Conservation (phyloP, 169 alveolate genomes). For the Neospora caninum region DNA sequence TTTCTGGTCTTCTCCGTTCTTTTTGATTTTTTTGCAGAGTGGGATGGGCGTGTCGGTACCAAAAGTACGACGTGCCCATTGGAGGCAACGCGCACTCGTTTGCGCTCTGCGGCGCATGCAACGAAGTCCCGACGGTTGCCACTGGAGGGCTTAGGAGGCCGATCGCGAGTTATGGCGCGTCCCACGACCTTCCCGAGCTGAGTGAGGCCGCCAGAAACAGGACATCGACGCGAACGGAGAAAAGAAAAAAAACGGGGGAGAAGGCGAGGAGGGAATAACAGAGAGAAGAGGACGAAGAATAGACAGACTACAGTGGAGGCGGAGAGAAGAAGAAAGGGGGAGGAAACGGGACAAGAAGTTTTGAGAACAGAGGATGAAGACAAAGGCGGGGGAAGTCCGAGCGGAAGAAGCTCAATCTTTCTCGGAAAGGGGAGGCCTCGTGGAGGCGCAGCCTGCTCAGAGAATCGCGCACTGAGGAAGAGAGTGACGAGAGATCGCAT, state of each 20-base stretch:
- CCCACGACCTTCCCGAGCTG: background rate
- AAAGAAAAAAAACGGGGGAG: background rate
- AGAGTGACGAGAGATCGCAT: too few species aligned
- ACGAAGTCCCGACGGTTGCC: background rate
- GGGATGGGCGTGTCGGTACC: conserved; percentile 89
- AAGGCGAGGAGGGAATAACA: background rate
- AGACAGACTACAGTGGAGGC: background rate
- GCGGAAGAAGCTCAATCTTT: too few species aligned
- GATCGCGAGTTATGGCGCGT: background rate
- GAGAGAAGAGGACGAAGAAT: background rate
- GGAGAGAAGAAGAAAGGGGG: background rate
- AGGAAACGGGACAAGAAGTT: too few species aligned
- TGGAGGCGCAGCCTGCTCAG: too few species aligned
- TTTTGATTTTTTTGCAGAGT: conserved; percentile 70
- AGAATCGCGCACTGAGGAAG: too few species aligned
- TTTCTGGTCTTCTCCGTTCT: background rate
- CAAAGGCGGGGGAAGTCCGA: too few species aligned
- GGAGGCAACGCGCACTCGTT: conserved; percentile 77
- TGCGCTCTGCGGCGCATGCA: conserved; percentile 75
- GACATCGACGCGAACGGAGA: background rate
- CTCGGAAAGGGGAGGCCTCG: too few species aligned
- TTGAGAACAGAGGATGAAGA: too few species aligned
- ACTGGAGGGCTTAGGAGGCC: background rate
- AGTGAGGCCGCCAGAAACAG: background rate
- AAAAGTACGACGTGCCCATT: conserved; percentile 82